Evolutionary conservation across 2,329 filamentous ascomycete species (phyloP).

Genomic region (Penicillium paneum): DNA sequence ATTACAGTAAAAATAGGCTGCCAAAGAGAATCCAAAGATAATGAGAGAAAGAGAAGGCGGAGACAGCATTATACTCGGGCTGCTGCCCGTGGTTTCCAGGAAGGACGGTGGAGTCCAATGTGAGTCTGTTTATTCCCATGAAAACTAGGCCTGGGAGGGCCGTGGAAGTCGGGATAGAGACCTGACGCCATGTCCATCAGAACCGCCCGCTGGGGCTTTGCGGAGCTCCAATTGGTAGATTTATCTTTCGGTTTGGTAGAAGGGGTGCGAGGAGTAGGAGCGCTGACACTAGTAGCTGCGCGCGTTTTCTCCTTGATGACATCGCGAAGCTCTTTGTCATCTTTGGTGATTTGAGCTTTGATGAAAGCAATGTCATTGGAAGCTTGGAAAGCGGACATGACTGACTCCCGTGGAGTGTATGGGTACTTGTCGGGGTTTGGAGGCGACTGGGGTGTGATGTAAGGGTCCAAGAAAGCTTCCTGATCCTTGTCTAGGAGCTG

Average conservation of each 20-base stretch:
- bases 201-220: conserved; percentile 44
- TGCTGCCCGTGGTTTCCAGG: conserved; percentile 34
- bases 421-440: conserved; percentile 60
- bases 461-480: conserved; percentile 65
- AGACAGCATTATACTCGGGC: conserved; percentile 26
- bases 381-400: conserved; percentile 71
- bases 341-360: conserved; percentile 75
- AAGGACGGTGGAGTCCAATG: conserved; percentile 31
- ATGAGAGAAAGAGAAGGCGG: conserved; percentile 10
- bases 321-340: conserved; percentile 69
- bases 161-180: conserved; percentile 33
- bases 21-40: conserved; percentile 6
- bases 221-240: conserved; percentile 28
- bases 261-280: conserved; percentile 18
- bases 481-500: conserved; percentile 72
- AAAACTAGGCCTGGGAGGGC: conserved; percentile 15
- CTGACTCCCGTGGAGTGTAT: conserved; percentile 69
- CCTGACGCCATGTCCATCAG: conserved; percentile 44
- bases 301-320: conserved; percentile 63
- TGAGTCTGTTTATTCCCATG: conserved; percentile 32
- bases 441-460: conserved; percentile 55
- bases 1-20: conserved; percentile 24
- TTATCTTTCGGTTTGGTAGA: conserved; percentile 29
- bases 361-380: conserved; percentile 62
- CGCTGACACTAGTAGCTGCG: conserved; percentile 19